phyloP scores from a whole-genome alignment of 805 yeast species.

The Metschnikowia drakensbergensis region DNA sequence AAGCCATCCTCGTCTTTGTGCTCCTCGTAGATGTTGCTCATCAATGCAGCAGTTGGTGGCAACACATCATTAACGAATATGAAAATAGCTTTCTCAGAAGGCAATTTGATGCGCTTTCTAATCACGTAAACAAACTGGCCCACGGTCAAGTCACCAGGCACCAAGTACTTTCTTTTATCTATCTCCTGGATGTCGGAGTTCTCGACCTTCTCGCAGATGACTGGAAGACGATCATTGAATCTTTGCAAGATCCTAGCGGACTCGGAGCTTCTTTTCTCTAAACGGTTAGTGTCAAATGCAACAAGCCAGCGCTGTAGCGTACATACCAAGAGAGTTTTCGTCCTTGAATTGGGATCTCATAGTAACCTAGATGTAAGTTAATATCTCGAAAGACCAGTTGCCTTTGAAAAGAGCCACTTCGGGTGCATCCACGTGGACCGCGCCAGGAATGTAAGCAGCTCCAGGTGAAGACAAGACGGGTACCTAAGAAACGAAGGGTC shows the following conservation, averaged over 20 bases:
- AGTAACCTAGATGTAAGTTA: constrained; percentile 9
- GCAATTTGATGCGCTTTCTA: constrained; percentile 91
- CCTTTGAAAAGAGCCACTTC: background rate
- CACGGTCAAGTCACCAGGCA: constrained; percentile 92
- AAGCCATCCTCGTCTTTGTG: constrained; percentile 98
- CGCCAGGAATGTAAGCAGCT: constrained; percentile 2
- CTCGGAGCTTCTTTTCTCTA: constrained; percentile 91
- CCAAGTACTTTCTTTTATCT: constrained; percentile 95
- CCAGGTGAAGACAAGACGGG: background rate
- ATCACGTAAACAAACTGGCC: constrained; percentile 98
- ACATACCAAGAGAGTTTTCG: constrained; percentile 90
- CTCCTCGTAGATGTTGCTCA: constrained; percentile 93
- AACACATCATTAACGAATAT: constrained; percentile 94
- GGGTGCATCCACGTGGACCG: constrained; percentile 5
- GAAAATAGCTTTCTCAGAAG: constrained; percentile 96
- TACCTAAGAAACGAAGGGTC: background rate
- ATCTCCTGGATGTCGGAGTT: constrained; percentile 94
- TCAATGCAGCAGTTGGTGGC: constrained; percentile 96
- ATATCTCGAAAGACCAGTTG: background rate
- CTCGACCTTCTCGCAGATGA: constrained; percentile 95
- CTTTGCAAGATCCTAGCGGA: constrained; percentile 85
- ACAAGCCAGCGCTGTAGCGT: background rate
- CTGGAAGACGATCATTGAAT: constrained; percentile 91
- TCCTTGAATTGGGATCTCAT: constrained; percentile 94
- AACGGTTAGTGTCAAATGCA: constrained; percentile 10